A percentile compares a stretch with the other conserved stretches of the same genome.
These are phyloP conservation scores for Coniosporium tulheliwenetii DNA, from an alignment of 2,329 filamentous ascomycete genomes.

Conservation along the genomic window DNA sequence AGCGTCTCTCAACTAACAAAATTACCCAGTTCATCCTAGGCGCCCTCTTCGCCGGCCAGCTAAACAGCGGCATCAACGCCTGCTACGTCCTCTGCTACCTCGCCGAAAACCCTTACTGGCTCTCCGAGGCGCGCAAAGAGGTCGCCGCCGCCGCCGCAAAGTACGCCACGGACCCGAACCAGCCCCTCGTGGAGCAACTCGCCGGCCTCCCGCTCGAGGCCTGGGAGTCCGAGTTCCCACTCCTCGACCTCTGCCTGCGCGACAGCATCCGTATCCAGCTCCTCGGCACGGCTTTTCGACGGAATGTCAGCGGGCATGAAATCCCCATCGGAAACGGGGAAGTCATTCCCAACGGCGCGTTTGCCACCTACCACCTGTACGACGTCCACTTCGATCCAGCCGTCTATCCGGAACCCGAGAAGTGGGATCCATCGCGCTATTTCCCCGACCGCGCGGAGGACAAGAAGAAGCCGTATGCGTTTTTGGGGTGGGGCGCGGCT, in stretches of 20 bases:
- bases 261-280: slow-evolving; percentile 38
- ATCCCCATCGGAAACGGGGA: slow-evolving; percentile 30
- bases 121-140: slow-evolving; percentile 27
- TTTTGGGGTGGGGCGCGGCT: slow-evolving; percentile 20
- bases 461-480: slow-evolving; percentile 21
- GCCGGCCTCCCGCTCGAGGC: slow-evolving; percentile 31
- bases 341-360: slow-evolving; percentile 33
- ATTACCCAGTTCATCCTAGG: slow-evolving; percentile 32
- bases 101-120: slow-evolving; percentile 30
- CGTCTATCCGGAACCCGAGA: slow-evolving; percentile 31
- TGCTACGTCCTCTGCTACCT: slow-evolving; percentile 38
- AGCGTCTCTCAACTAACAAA: background rate
- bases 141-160: slow-evolving; percentile 28
- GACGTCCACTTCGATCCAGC: slow-evolving; percentile 33
- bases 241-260: slow-evolving; percentile 34
- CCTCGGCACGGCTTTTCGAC: slow-evolving; percentile 33
- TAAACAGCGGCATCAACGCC: slow-evolving; percentile 42
- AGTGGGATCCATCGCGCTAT: slow-evolving; percentile 37
- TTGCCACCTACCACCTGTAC: slow-evolving; percentile 29
- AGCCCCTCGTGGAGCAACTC: slow-evolving; percentile 22
- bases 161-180: slow-evolving; percentile 21
- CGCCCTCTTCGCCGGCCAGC: slow-evolving; percentile 38
- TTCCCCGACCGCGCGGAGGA: slow-evolving; percentile 32
- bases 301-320: slow-evolving; percentile 31
- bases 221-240: slow-evolving; percentile 40